These are phyloP conservation scores for Coemansia sp. DNA, from an alignment of 192 early-diverging fungal genomes.

Conservation along the genomic window DNA sequence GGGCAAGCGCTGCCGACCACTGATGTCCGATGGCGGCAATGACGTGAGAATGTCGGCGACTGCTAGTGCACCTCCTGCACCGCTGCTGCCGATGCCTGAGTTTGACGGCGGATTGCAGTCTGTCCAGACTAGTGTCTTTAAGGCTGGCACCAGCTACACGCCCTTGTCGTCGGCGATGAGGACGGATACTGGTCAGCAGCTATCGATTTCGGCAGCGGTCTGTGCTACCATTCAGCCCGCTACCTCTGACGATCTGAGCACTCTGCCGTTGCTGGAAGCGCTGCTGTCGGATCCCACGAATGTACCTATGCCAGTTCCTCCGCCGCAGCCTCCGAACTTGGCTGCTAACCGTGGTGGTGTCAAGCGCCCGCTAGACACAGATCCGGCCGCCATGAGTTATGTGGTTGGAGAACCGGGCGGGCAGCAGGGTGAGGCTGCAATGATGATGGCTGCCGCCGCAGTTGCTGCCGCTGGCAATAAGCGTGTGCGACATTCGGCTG, in stretches of 20 bases:
- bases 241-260: constrained; percentile 19
- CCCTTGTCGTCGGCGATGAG: not conserved
- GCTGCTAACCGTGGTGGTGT: not conserved
- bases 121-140: not conserved
- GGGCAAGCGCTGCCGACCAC: not conserved
- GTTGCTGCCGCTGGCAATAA: constrained; percentile 18
- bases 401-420: not conserved
- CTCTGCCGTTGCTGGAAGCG: constrained; percentile 48
- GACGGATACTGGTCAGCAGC: not conserved
- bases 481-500: constrained; percentile 27
- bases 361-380: not conserved
- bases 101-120: not conserved
- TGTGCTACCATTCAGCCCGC: constrained; percentile 17
- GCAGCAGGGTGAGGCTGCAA: not conserved
- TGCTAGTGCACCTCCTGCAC: not conserved
- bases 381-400: not conserved
- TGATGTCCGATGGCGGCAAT: not conserved
- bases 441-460: constrained; percentile 7
- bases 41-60: not conserved
- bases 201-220: not conserved
- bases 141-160: not conserved
- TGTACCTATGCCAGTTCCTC: constrained; percentile 16
- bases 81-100: not conserved
- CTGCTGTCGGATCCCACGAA: constrained; percentile 39
- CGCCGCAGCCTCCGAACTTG: not conserved